Evolutionary conservation across 257 asterid genomes (phyloP).

Genomic region (Primulina tabacum): DNA sequence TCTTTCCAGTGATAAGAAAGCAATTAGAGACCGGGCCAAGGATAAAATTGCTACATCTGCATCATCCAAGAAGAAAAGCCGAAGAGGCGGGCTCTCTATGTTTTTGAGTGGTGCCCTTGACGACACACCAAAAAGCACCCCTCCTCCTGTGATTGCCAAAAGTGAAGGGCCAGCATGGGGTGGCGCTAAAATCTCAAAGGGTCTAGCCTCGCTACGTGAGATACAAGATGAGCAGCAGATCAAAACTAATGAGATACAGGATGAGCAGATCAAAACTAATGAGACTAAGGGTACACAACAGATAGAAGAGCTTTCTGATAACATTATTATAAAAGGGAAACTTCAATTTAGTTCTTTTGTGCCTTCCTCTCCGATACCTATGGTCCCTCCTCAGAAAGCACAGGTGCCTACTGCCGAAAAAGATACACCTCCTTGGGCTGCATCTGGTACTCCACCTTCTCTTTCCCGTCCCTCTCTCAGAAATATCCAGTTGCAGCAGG

Average conservation of each 20-base stretch:
- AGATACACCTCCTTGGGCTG: slow-evolving; percentile 92
- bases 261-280: slow-evolving; percentile 74
- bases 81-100: slow-evolving; percentile 93
- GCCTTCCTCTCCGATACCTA: slow-evolving; percentile 61
- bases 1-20: slow-evolving; percentile 33
- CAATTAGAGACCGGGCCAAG: slow-evolving; percentile 27
- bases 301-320: slow-evolving; percentile 49
- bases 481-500: slow-evolving; percentile 96
- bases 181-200: slow-evolving; percentile 60
- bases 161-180: slow-evolving; percentile 98
- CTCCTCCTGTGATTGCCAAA: slow-evolving; percentile 51
- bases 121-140: slow-evolving; percentile 52
- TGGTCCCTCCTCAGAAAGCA: slow-evolving; percentile 40
- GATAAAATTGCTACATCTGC: slow-evolving; percentile 33
- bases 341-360: slow-evolving; percentile 54
- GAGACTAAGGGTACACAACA: slow-evolving; percentile 38
- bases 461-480: slow-evolving; percentile 82
- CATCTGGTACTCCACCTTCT: slow-evolving; percentile 83
- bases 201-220: slow-evolving; percentile 69
- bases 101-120: slow-evolving; percentile 95
- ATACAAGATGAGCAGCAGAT: slow-evolving; percentile 82
- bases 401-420: slow-evolving; percentile 61
- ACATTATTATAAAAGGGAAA: slow-evolving; percentile 35
- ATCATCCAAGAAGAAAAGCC: slow-evolving; percentile 73
- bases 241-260: slow-evolving; percentile 62